Conservation (phyloP, 1,139 yeast species). For the Arxiozyma telluris region DNA sequence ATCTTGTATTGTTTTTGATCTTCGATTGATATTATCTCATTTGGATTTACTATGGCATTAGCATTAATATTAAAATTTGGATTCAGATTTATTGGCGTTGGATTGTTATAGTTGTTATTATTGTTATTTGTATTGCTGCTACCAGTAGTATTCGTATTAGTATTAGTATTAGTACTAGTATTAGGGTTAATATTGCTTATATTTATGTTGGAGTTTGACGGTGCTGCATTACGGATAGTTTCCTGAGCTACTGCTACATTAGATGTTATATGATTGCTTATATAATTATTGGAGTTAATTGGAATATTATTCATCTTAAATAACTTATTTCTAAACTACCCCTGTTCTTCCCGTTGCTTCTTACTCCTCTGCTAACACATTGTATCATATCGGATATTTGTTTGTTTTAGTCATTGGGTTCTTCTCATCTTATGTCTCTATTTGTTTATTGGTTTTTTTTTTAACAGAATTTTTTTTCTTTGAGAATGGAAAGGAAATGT, state of each 20-base stretch:
- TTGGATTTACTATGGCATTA: conserved; percentile 5
- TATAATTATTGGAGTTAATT: neutral
- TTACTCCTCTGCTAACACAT: too few relatives aligned
- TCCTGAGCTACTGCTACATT: neutral
- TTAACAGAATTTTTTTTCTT: too few relatives aligned
- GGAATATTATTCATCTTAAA: neutral
- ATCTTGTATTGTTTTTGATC: conserved; percentile 29
- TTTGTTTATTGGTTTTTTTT: too few relatives aligned
- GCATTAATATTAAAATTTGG: neutral
- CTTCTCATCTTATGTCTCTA: neutral
- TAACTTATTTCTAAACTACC: neutral
- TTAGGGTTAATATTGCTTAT: too few relatives aligned
- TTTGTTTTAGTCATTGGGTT: neutral
- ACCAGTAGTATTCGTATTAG: too few relatives aligned
- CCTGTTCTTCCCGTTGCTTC: neutral
- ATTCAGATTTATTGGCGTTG: neutral
- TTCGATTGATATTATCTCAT: conserved; percentile 5
- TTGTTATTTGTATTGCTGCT: too few relatives aligned
- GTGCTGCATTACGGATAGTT: neutral
- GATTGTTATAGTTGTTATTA: neutral
- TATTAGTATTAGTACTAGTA: too few relatives aligned
- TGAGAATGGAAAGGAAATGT: too few relatives aligned
- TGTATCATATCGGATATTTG: neutral
- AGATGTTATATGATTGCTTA: neutral
- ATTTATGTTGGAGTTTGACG: neutral